Evolutionary conservation across 192 early-diverging fungal genomes (phyloP), one percentile per base, ranked within the genome.

Genomic region (Backusella liffmaniae): DNA sequence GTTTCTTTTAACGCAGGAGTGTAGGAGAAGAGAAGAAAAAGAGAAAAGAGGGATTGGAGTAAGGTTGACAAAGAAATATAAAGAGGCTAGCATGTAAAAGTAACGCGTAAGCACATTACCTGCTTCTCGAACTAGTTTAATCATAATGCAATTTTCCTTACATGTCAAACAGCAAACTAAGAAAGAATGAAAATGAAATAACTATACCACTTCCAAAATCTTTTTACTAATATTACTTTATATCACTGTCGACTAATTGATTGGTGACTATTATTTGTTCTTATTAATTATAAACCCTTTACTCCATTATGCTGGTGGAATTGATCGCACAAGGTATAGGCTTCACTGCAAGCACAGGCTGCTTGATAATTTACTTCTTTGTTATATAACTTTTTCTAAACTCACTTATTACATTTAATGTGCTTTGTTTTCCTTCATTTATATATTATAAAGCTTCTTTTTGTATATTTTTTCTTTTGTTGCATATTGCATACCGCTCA

Each of bases 311-410:
- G n/a, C 18, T 56, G 12, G 7, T 62, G 23, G 10, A 29, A 62
- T 62, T 62, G 2, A 23, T 26, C 12, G 10, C 56, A 62, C 21
- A 62, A 26, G 26, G 23, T 62, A 10, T 62, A n/a, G 0, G 9
- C 4, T 62, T 29, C 26, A 62, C 56, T 62, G 56, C 56, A 62
- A 62, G 56, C 26, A 62, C 6, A 62, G 56, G 56, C 56, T 62
- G 56, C 56, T 62, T 62, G 56, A 13, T 26, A 62, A 62, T 62
- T 62, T 62, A 29, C 56, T 62, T 62, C 56, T 62, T 62, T 62
- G 23, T 62, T 62, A 62, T 13, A 62, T 62, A 62, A 4, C 9
- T 62, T 23, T 12, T 62, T 62, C 56, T 62, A 62, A 62, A 62
- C 56, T 62, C 56, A 62, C 56, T 62, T 62, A 12, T 26, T 62